Base-by-base conservation (phyloP, 2,329 filamentous ascomycete genomes). In the Aureobasidium uvarum region DNA sequence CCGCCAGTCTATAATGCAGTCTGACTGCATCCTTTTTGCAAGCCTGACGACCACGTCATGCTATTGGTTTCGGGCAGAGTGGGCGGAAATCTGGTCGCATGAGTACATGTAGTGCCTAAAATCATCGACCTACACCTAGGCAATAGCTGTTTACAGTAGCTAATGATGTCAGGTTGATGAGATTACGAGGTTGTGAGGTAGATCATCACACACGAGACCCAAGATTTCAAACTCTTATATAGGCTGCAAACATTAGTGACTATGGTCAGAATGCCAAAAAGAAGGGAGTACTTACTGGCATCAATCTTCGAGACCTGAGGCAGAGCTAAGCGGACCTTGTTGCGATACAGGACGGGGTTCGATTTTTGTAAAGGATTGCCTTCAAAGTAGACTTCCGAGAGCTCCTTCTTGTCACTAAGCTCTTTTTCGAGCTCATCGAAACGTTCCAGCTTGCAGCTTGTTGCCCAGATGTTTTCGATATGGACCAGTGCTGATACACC, bases 341-440 rank as follows among this genome's bases (percentile, higher is more conserved):
- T 98, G 73, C 95, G 83, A 78, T 99, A 99, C 67, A 97, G 78
- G 0, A 91, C 90, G n/a, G 90, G 90, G 5, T 85, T 86, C 64
- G 84, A 84, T 67, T 87, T 82, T 79, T 99, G 95, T 71, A 99
- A 77, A 31, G 93, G 94, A 72, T 96, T 97, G 1, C 92, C 93
- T 75, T 99, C 95, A 70, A 99, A 96, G 75, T 99, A 99, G 13
- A 99, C 94, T 1, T 95, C 97, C 67, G 88, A 86, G 70, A 98
- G 78, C 43, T 88, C 80, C 74, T 90, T 81, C 80, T 96, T 97
- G 73, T 95, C 89, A 62, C 79, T 83, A 69, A 99, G 78, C 71
- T 90, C 85, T 65, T 83, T 84, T 78, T 97, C 90, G 3, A 98
- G 85, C 73, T 98, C 93, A 50, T 83, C 81, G 72, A 98, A 96